These are phyloP conservation scores for Gelatoporia subvermispora DNA, from an alignment of 768 basidiomycete species.

Conservation along the genomic window DNA sequence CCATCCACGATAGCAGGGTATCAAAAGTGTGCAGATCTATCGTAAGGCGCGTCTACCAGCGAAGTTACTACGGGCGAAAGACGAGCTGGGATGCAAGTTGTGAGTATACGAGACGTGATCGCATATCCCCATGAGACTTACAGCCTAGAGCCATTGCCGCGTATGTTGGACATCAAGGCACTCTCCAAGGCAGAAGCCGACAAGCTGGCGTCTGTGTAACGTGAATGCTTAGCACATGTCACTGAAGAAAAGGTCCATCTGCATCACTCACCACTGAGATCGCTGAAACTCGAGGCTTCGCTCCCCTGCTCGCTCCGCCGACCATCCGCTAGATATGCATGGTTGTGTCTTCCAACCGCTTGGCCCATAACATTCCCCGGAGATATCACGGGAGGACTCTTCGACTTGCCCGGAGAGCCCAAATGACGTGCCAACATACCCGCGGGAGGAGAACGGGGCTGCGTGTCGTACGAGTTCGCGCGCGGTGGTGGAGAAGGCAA, in stretches of 20 bases:
- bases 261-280: slow-evolving; percentile 63
- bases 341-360: slow-evolving; percentile 23
- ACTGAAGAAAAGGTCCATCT: background rate
- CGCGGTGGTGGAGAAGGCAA: slow-evolving; percentile 70
- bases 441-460: slow-evolving; percentile 6
- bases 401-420: slow-evolving; percentile 51
- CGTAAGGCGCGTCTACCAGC: slow-evolving; percentile 6
- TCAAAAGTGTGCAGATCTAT: background rate
- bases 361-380: slow-evolving; percentile 50
- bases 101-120: background rate
- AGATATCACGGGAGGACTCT: slow-evolving; percentile 57
- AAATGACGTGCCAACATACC: slow-evolving; percentile 13
- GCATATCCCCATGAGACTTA: slow-evolving; percentile 34
- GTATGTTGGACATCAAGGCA: slow-evolving; percentile 71
- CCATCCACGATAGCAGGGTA: background rate
- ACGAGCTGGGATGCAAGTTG: slow-evolving; percentile 29
- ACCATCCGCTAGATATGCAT: slow-evolving; percentile 5
- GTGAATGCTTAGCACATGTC: background rate
- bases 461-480: slow-evolving; percentile 35
- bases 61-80: slow-evolving; percentile 18
- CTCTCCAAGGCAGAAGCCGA: slow-evolving; percentile 80
- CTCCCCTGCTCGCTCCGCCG: slow-evolving; percentile 64
- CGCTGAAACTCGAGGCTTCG: slow-evolving; percentile 79
- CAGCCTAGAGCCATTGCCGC: slow-evolving; percentile 63
- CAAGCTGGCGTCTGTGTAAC: slow-evolving; percentile 56